Conservation (phyloP, 768 basidiomycete species). For the Astraeus odoratus region DNA sequence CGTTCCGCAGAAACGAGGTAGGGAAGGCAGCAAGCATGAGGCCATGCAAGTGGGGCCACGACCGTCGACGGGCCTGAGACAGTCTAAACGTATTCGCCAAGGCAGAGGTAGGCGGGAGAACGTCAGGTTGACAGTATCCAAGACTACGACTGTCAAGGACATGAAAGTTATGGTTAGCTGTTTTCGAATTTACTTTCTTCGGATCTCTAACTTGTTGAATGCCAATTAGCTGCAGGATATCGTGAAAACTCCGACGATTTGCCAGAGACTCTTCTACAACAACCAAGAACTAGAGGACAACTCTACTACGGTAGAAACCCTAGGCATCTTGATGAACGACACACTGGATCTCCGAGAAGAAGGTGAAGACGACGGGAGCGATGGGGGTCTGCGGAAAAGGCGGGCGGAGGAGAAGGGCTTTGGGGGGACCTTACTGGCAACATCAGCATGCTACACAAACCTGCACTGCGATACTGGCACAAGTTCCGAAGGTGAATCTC, state of each 20-base stretch:
- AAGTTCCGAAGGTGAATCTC: conserved; percentile 26
- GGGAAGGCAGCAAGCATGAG: conserved; percentile 24
- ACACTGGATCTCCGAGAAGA: conserved; percentile 60
- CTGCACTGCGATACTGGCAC: conserved; percentile 26
- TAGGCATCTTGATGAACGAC: conserved; percentile 57
- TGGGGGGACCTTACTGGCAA: conserved; percentile 63
- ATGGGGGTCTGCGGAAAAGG: conserved; percentile 33
- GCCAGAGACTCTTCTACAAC: conserved; percentile 61
- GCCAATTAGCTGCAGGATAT: conserved; percentile 49
- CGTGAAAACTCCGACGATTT: conserved; percentile 65
- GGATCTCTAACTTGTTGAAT: conserved; percentile 2
- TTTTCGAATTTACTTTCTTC: not conserved
- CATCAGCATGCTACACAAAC: conserved; percentile 26
- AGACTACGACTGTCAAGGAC: conserved; percentile 67
- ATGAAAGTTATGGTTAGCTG: conserved; percentile 62
- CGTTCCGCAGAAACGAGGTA: conserved; percentile 19
- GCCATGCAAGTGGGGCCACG: conserved; percentile 25
- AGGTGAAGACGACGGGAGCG: conserved; percentile 52
- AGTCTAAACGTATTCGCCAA: conserved; percentile 66
- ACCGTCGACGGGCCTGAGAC: conserved; percentile 41
- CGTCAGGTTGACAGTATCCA: conserved; percentile 49
- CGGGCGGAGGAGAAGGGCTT: conserved; percentile 61
- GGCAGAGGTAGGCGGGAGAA: conserved; percentile 44
- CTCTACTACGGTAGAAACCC: conserved; percentile 39
- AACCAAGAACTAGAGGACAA: conserved; percentile 62